phyloP scores from a whole-genome alignment of 2,329 filamentous ascomycete genomes.

The Colletotrichum horii region DNA sequence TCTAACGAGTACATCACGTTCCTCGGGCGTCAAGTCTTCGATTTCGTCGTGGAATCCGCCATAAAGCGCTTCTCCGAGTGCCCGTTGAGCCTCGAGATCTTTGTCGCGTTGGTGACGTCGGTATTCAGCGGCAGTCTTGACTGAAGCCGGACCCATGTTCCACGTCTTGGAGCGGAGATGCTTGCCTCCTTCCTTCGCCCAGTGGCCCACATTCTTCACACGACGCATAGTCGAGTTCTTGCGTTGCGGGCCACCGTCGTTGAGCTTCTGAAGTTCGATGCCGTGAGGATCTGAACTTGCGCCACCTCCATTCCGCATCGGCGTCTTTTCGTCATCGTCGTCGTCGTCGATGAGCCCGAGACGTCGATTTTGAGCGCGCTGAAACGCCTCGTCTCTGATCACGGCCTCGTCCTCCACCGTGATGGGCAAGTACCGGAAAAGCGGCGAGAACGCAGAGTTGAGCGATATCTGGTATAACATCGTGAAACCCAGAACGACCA shows the following conservation, averaged over 20 bases:
- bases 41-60: conserved; percentile 90
- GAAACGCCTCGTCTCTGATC: conserved; percentile 87
- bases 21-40: conserved; percentile 89
- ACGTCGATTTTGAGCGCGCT: conserved; percentile 74
- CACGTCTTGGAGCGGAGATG: conserved; percentile 52
- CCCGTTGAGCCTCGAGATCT: conserved; percentile 75
- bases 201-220: conserved; percentile 51
- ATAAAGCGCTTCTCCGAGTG: conserved; percentile 82
- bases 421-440: conserved; percentile 89
- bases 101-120: conserved; percentile 53
- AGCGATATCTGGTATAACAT: conserved; percentile 79
- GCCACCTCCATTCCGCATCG: conserved; percentile 40
- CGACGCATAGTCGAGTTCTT: conserved; percentile 49
- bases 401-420: conserved; percentile 96
- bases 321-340: conserved; percentile 49
- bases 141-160: conserved; percentile 36
- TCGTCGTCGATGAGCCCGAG: conserved; percentile 65
- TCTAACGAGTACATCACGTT: conserved; percentile 83
- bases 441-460: conserved; percentile 82
- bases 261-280: conserved; percentile 39
- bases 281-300: conserved; percentile 28
- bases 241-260: conserved; percentile 28
- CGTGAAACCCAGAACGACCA: conserved; percentile 75
- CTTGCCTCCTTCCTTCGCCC: conserved; percentile 54
- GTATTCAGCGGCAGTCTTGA: conserved; percentile 52